These are phyloP conservation scores for Naganishia cerealis DNA, from an alignment of 1,284 basidiomycete species.

Conservation along the genomic window DNA sequence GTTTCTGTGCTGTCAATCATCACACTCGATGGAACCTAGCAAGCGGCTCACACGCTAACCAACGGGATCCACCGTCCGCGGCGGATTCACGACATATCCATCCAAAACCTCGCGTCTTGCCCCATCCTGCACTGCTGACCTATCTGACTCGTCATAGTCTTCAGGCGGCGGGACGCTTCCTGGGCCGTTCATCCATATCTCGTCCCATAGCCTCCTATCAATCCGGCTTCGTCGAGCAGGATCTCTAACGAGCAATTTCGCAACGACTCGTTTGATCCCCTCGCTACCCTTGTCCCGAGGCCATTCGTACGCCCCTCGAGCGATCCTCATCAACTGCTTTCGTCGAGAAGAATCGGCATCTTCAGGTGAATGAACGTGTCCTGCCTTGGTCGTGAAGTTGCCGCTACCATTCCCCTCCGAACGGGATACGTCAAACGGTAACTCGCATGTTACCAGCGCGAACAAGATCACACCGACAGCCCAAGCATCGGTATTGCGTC, in stretches of 20 bases:
- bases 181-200: conserved; percentile 62
- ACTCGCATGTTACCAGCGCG: conserved; percentile 65
- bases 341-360: conserved; percentile 37
- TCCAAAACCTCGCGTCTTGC: conserved; percentile 40
- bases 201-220: conserved; percentile 63
- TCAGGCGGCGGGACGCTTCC: conserved; percentile 38
- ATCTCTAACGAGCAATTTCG: conserved; percentile 66
- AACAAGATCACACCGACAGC: conserved; percentile 81
- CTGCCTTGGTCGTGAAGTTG: background rate
- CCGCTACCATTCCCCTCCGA: background rate
- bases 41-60: background rate
- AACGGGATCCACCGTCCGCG: conserved; percentile 33
- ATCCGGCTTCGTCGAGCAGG: conserved; percentile 64
- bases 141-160: conserved; percentile 5
- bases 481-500: conserved; percentile 84
- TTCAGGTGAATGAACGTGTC: background rate
- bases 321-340: conserved; percentile 67
- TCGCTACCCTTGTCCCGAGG: conserved; percentile 48
- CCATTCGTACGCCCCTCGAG: conserved; percentile 73
- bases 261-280: conserved; percentile 59
- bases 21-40: background rate
- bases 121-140: conserved; percentile 2
- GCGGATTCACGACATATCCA: conserved; percentile 44
- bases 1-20: background rate
- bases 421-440: conserved; percentile 53